A percentile compares a stretch with the other conserved stretches of the same genome.
These are phyloP conservation scores for Euphorbia tirucalli DNA, from an alignment of 345 rosid genomes.

Conservation along the genomic window DNA sequence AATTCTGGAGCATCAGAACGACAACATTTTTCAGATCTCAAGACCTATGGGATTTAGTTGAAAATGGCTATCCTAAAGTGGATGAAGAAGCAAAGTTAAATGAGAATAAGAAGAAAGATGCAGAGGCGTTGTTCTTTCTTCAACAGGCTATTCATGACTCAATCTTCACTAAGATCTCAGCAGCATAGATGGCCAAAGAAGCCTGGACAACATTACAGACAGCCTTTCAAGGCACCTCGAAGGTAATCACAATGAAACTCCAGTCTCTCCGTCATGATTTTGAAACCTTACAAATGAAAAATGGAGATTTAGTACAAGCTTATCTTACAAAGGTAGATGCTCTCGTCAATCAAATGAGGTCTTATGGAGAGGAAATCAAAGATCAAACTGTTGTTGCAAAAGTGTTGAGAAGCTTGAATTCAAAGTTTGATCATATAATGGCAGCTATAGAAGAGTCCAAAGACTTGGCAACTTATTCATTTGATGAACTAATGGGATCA, in stretches of 20 bases:
- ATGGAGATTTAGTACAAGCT: not conserved
- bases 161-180: not conserved
- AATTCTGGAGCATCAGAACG: slow-evolving; percentile 7
- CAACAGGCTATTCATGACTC: not conserved
- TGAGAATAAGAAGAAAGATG: not conserved
- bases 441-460: not conserved
- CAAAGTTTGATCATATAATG: not conserved
- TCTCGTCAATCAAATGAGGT: not conserved
- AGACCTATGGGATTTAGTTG: not conserved
- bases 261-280: not conserved
- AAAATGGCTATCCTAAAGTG: not conserved
- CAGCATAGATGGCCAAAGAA: not conserved
- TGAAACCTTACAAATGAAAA: not conserved
- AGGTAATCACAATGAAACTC: not conserved
- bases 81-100: not conserved
- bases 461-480: not conserved
- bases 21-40: not conserved
- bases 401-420: not conserved
- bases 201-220: not conserved
- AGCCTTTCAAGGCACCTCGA: not conserved
- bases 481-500: slow-evolving; percentile 2
- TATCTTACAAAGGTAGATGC: not conserved
- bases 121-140: not conserved
- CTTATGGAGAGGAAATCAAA: not conserved
- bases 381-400: not conserved